A percentile compares a stretch with the other conserved stretches of the same genome.
These are phyloP conservation scores for Didymella arachidicola DNA, from an alignment of 2,329 filamentous ascomycete species.

Conservation along the genomic window DNA sequence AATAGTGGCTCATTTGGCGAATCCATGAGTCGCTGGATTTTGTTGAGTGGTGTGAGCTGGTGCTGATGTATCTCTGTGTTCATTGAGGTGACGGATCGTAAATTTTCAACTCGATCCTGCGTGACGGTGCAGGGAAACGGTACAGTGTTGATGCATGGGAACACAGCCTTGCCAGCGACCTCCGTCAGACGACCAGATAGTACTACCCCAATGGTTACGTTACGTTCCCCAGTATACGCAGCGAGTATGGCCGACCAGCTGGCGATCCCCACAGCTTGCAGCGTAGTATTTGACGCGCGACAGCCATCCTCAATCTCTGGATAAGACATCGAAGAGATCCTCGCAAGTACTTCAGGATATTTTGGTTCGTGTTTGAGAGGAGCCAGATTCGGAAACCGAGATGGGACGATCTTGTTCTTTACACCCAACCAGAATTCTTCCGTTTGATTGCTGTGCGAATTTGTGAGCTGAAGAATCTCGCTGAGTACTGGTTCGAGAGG, in stretches of 20 bases:
- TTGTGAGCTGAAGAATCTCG: constrained; percentile 54
- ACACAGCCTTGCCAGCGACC: constrained; percentile 65
- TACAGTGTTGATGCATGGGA: constrained; percentile 84
- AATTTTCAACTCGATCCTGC: constrained; percentile 63
- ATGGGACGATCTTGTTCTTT: constrained; percentile 63
- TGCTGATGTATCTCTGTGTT: constrained; percentile 72
- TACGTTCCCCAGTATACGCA: constrained; percentile 76
- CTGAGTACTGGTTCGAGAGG: constrained; percentile 55
- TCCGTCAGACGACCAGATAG: constrained; percentile 75
- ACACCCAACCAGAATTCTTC: constrained; percentile 70
- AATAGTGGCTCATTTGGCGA: constrained; percentile 73
- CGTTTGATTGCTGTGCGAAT: constrained; percentile 37
- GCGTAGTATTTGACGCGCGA: constrained; percentile 66
- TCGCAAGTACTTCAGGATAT: constrained; percentile 49
- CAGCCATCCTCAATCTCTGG: constrained; percentile 64
- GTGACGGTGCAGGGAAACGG: constrained; percentile 70
- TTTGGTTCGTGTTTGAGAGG: constrained; percentile 59
- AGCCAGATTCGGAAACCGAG: constrained; percentile 78
- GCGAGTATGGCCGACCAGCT: constrained; percentile 80
- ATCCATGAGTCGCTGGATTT: constrained; percentile 76
- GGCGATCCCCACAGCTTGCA: constrained; percentile 78
- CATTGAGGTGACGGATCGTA: constrained; percentile 69
- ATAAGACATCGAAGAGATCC: constrained; percentile 53
- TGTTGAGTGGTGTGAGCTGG: constrained; percentile 74
- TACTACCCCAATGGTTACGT: constrained; percentile 80